Conservation (phyloP, 2,329 filamentous ascomycete genomes). For the Apiospora aurea region DNA sequence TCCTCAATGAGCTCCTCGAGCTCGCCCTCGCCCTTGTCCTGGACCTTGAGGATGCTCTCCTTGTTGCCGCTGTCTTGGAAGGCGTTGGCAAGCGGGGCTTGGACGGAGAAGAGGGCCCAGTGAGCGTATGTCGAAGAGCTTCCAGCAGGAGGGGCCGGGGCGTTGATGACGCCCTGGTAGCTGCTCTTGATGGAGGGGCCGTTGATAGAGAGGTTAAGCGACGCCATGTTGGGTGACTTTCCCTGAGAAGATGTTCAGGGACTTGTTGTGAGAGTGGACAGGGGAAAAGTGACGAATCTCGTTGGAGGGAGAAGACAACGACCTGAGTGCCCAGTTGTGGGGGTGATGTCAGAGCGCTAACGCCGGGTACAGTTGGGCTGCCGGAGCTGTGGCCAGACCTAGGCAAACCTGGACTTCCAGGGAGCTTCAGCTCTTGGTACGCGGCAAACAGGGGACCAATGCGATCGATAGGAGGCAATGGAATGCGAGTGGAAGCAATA, state of each 20-base stretch:
- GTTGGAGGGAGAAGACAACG: slow-evolving; percentile 6
- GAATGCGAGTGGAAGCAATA: neutral
- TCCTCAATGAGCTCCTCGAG: slow-evolving; percentile 90
- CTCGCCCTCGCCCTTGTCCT: slow-evolving; percentile 92
- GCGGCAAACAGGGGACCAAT: neutral
- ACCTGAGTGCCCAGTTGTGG: slow-evolving; percentile 28
- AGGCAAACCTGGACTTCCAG: neutral
- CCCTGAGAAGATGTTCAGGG: slow-evolving; percentile 13
- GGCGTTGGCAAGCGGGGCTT: slow-evolving; percentile 88
- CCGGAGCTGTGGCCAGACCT: neutral
- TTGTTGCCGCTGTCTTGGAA: slow-evolving; percentile 88
- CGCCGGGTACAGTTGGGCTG: neutral
- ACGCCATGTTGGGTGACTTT: slow-evolving; percentile 66
- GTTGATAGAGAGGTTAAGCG: slow-evolving; percentile 80
- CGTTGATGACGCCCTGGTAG: slow-evolving; percentile 68
- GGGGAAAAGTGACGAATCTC: slow-evolving; percentile 10
- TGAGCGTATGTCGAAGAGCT: slow-evolving; percentile 84
- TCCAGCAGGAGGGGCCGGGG: slow-evolving; percentile 53
- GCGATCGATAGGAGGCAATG: neutral
- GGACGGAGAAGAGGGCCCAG: slow-evolving; percentile 94
- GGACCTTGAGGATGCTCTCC: slow-evolving; percentile 95
- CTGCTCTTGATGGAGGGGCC: slow-evolving; percentile 86
- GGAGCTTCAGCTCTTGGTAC: slow-evolving; percentile 15
- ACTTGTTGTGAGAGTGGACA: slow-evolving; percentile 19
- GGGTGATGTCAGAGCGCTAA: slow-evolving; percentile 41